Conservation (phyloP, 257 asterid genomes). For the Solanum arcanum region DNA sequence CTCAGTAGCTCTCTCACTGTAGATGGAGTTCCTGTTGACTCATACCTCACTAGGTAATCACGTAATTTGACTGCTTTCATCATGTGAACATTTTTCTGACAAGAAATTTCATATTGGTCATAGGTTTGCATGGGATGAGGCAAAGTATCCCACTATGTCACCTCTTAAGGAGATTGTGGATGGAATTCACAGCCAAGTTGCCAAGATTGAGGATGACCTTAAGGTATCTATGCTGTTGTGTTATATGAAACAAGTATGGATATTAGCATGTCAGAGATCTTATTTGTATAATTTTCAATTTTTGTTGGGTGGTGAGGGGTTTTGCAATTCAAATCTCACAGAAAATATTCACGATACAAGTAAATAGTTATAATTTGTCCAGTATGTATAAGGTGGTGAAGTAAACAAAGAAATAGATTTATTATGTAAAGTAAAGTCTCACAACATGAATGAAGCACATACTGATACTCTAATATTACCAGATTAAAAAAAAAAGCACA, state of each 20-base stretch:
- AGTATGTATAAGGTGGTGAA: neutral
- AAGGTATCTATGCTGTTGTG: constrained; percentile 34
- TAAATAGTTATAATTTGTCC: neutral
- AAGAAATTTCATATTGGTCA: neutral
- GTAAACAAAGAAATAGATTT: neutral
- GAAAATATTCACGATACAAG: neutral
- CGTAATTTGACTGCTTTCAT: neutral
- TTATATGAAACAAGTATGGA: neutral
- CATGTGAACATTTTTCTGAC: neutral
- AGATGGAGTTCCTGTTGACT: constrained; percentile 91
- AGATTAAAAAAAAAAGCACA: neutral
- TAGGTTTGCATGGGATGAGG: constrained; percentile 91
- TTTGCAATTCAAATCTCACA: neutral
- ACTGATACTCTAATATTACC: neutral
- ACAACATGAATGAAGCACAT: neutral
- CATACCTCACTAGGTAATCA: constrained; percentile 73
- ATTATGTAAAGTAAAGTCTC: neutral
- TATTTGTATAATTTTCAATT: neutral
- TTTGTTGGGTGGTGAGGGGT: neutral
- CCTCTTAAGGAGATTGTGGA: constrained; percentile 74
- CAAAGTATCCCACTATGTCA: constrained; percentile 80
- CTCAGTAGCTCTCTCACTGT: constrained; percentile 79
- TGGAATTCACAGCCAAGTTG: constrained; percentile 69
- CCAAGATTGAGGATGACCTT: constrained; percentile 88
- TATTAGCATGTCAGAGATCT: neutral